Conservation (phyloP, 1,284 basidiomycete species). For the Amylostereum chailletii region DNA sequence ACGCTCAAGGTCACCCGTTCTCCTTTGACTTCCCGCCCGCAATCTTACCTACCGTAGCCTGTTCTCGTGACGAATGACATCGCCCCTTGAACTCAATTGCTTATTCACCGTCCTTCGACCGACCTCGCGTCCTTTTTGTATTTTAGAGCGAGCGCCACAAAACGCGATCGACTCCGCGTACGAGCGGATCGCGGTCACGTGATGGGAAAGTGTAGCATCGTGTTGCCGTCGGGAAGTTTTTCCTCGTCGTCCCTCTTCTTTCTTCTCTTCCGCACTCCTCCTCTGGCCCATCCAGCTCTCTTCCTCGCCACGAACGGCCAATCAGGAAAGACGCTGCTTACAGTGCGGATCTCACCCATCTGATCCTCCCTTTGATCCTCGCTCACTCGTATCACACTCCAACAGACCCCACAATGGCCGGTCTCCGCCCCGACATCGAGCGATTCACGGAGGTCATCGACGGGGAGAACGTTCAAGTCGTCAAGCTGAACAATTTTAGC, state of each 20-base stretch:
- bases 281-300: background rate
- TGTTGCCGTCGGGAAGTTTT: background rate
- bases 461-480: background rate
- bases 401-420: background rate
- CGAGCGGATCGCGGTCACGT: background rate
- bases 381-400: too few species aligned
- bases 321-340: background rate
- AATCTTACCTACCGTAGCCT: background rate
- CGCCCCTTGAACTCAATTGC: background rate
- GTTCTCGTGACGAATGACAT: background rate
- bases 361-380: too few species aligned
- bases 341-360: too few species aligned
- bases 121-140: background rate
- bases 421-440: background rate
- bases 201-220: background rate
- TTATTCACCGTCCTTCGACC: background rate
- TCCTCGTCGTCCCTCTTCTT: background rate
- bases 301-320: background rate
- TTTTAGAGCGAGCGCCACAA: background rate
- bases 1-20: background rate
- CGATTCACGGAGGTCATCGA: background rate
- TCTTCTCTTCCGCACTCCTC: background rate
- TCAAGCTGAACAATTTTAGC: constrained; percentile 1
- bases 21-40: background rate
- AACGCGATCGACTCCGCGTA: too few species aligned